Conservation (phyloP, 768 basidiomycete species). For the Leccinellum albellum region DNA sequence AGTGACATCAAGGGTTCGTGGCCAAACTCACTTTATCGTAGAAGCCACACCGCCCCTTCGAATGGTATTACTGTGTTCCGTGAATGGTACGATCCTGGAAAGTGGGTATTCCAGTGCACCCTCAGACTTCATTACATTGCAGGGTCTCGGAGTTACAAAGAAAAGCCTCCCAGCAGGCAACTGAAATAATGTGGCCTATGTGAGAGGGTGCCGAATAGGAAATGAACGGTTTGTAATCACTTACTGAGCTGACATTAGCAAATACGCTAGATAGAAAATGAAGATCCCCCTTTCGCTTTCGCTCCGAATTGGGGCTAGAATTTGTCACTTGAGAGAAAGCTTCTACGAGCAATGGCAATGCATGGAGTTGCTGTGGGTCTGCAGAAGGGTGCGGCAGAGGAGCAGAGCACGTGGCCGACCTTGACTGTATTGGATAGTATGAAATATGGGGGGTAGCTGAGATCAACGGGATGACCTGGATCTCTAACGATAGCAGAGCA, state of each 20-base stretch:
- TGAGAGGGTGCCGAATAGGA: constrained; percentile 1
- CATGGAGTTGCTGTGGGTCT: constrained; percentile 50
- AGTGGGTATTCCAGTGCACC: constrained; percentile 71
- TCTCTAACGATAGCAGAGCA: constrained; percentile 57
- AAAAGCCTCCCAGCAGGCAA: constrained; percentile 72
- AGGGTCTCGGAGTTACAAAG: constrained; percentile 67
- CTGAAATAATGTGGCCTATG: constrained; percentile 35
- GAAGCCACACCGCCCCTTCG: constrained; percentile 85
- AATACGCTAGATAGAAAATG: constrained; percentile 95
- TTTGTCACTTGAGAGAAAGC: constrained; percentile 79
- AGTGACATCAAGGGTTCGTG: background rate
- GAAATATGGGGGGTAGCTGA: constrained; percentile 41
- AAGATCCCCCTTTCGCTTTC: constrained; percentile 67
- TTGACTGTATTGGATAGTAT: constrained; percentile 72
- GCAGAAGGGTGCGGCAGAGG: constrained; percentile 68
- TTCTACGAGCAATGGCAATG: constrained; percentile 81
- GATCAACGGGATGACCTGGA: constrained; percentile 55
- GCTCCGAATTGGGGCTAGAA: constrained; percentile 46
- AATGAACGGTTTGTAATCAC: constrained; percentile 22
- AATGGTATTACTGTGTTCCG: constrained; percentile 84
- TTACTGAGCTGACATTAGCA: constrained; percentile 81
- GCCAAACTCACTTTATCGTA: constrained; percentile 68
- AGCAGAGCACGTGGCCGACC: constrained; percentile 72
- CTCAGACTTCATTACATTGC: constrained; percentile 43
- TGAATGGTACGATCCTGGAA: constrained; percentile 78